Percentiles rank a stretch among this genome's conserved stretches.
These are phyloP conservation scores for Starmerella vaccinii DNA, from an alignment of 805 yeast species.

Conservation along the genomic window DNA sequence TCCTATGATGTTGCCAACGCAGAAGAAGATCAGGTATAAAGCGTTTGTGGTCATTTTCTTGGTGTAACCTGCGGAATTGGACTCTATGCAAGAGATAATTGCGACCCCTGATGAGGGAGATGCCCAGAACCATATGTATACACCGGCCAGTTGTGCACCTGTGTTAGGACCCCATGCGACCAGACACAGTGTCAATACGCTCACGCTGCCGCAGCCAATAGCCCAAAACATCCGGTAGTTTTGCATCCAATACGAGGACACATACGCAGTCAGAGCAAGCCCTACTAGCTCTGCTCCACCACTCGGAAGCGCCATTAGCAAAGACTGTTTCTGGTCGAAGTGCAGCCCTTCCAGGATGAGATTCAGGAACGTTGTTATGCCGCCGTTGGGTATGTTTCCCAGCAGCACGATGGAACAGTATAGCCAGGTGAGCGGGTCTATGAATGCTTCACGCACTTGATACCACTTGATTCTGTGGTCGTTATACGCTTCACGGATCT, in stretches of 20 bases:
- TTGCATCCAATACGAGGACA: conserved; percentile 5
- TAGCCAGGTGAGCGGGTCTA: conserved; percentile 43
- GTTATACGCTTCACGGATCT: conserved; percentile 50
- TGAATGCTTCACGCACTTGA: conserved; percentile 44
- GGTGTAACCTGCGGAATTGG: conserved; percentile 49
- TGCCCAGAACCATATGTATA: conserved; percentile 13
- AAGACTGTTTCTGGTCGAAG: conserved; percentile 33
- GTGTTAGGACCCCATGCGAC: conserved; percentile 24
- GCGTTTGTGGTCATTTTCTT: conserved; percentile 44
- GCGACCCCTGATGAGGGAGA: conserved; percentile 14
- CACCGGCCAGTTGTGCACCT: conserved; percentile 18
- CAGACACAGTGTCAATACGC: conserved; percentile 15
- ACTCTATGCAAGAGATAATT: conserved; percentile 29
- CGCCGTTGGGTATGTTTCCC: conserved; percentile 46
- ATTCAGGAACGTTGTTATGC: conserved; percentile 41
- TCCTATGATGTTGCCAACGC: conserved; percentile 47
- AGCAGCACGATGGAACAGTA: conserved; percentile 36
- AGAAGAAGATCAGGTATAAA: conserved; percentile 39
- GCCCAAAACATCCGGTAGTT: conserved; percentile 16
- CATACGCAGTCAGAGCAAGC: conserved; percentile 9
- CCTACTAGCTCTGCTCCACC: conserved; percentile 38
- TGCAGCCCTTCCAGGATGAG: conserved; percentile 40
- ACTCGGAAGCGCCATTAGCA: conserved; percentile 36
- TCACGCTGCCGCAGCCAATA: conserved; percentile 5
- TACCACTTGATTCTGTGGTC: conserved; percentile 43